A percentile compares a stretch with the other conserved stretches of the same genome.
These are phyloP conservation scores for Mycosarcoma mackinlayi DNA, from an alignment of 1,284 basidiomycete species.

Conservation along the genomic window DNA sequence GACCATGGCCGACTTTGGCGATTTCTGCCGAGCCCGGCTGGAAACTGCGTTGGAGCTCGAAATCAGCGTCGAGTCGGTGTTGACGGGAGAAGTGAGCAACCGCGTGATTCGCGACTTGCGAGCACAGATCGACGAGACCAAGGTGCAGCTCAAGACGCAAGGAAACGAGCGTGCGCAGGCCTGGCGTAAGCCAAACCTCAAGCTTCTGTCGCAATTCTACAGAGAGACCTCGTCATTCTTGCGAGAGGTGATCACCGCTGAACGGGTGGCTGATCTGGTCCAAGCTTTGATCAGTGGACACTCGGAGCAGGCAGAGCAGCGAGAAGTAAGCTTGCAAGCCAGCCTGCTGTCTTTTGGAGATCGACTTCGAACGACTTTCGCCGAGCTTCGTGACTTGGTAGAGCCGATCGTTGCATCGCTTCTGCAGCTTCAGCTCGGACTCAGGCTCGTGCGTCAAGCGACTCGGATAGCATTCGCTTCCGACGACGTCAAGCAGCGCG, in stretches of 20 bases:
- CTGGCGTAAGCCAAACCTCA: slow-evolving; percentile 70
- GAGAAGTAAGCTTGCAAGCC: slow-evolving; percentile 66
- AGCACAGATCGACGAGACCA: slow-evolving; percentile 24
- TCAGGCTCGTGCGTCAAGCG: slow-evolving; percentile 73
- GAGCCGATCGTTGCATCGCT: slow-evolving; percentile 76
- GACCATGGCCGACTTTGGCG: slow-evolving; percentile 73
- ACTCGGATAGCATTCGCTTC: slow-evolving; percentile 31
- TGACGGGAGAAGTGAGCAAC: slow-evolving; percentile 76
- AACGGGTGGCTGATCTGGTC: slow-evolving; percentile 64
- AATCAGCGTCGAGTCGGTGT: slow-evolving; percentile 73
- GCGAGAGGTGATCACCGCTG: slow-evolving; percentile 44
- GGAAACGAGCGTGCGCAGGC: slow-evolving; percentile 17
- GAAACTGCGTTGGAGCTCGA: slow-evolving; percentile 75
- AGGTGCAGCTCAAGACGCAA: slow-evolving; percentile 20
- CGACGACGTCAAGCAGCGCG: slow-evolving; percentile 33
- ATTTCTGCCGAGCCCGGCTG: slow-evolving; percentile 69
- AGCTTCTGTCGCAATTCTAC: slow-evolving; percentile 81
- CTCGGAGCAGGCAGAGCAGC: slow-evolving; percentile 44
- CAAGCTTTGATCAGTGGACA: slow-evolving; percentile 19
- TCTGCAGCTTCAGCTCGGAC: slow-evolving; percentile 79
- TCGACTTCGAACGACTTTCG: slow-evolving; percentile 70
- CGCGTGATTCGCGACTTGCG: slow-evolving; percentile 66
- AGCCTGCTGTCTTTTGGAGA: slow-evolving; percentile 69
- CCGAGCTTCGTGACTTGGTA: slow-evolving; percentile 76
- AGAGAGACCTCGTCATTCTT: slow-evolving; percentile 74